These are phyloP conservation scores for Colletotrichum simmondsii DNA, from an alignment of 2,329 filamentous ascomycete species.

Conservation along the genomic window DNA sequence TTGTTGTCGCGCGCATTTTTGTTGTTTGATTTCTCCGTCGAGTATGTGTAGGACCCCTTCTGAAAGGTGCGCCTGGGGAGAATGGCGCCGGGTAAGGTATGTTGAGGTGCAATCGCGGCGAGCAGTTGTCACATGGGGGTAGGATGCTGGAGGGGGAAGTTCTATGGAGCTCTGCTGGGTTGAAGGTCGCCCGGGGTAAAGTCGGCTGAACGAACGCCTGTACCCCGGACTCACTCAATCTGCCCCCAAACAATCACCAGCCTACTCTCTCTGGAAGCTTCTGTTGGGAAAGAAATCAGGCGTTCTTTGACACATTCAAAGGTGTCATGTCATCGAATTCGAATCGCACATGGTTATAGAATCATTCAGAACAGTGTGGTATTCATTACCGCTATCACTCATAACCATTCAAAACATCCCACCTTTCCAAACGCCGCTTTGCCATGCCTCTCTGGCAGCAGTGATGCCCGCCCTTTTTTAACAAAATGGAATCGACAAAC, in stretches of 20 bases:
- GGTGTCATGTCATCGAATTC: neutral
- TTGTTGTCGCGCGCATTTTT: slow-evolving; percentile 53
- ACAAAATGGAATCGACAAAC: slow-evolving; percentile 2
- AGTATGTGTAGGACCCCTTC: neutral
- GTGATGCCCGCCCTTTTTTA: slow-evolving; percentile 31
- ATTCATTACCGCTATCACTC: slow-evolving; percentile 33
- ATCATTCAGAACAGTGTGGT: slow-evolving; percentile 21
- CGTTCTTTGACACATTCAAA: neutral
- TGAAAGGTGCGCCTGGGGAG: neutral
- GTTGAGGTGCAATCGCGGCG: neutral
- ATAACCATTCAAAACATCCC: slow-evolving; percentile 22
- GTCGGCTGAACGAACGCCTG: slow-evolving; percentile 22
- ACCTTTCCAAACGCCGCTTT: slow-evolving; percentile 29
- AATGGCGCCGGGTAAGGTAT: neutral
- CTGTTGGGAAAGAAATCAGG: neutral
- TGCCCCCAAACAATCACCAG: neutral
- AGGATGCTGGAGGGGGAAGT: neutral
- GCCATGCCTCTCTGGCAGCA: slow-evolving; percentile 31
- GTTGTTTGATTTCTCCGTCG: neutral
- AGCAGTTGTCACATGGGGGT: neutral
- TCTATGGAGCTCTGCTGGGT: neutral
- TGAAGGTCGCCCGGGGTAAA: slow-evolving; percentile 13
- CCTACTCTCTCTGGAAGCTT: neutral
- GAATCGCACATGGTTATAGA: neutral
- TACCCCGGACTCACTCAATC: neutral